A percentile compares a stretch with the other conserved stretches of the same genome.
These are phyloP conservation scores for Luzula sylvatica DNA, from an alignment of 176 grass and related monocot genomes.

Conservation along the genomic window DNA sequence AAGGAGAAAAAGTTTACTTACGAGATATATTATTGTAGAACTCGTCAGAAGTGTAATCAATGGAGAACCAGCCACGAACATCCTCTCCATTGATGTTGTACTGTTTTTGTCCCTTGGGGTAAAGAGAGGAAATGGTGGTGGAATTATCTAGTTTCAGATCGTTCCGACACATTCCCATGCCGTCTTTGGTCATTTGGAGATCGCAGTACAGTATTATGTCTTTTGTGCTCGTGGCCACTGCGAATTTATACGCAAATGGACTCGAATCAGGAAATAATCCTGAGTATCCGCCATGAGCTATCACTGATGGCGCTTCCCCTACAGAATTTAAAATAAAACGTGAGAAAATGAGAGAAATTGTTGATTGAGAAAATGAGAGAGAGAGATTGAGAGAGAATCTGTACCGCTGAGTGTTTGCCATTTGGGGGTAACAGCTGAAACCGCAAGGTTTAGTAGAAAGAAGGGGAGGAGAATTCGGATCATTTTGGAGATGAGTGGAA, in stretches of 20 bases:
- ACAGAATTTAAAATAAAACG: constrained; percentile 12
- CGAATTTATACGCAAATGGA: constrained; percentile 40
- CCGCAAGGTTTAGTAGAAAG: constrained; percentile 38
- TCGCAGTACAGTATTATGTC: constrained; percentile 46
- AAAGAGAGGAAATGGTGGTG: constrained; percentile 30
- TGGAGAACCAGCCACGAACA: constrained; percentile 57
- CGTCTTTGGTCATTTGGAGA: constrained; percentile 56
- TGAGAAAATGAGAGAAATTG: background rate
- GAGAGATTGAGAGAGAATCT: background rate
- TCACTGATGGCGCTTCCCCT: constrained; percentile 49
- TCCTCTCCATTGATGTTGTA: constrained; percentile 41
- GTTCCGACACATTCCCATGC: constrained; percentile 44
- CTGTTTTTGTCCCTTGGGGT: constrained; percentile 39
- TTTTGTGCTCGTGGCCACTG: constrained; percentile 31
- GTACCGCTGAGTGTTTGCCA: constrained; percentile 68
- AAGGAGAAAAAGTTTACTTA: constrained; percentile 40
- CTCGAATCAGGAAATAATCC: constrained; percentile 74
- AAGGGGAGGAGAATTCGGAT: constrained; percentile 29
- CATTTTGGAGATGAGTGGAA: constrained; percentile 7
- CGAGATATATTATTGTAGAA: constrained; percentile 54
- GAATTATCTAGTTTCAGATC: constrained; percentile 57
- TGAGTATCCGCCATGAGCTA: constrained; percentile 77
- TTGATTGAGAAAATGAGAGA: background rate
- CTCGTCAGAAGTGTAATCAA: constrained; percentile 69
- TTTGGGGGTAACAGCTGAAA: constrained; percentile 41